Conservation (phyloP, 139 green algal species). For the Monoraphidium neglectum region DNA sequence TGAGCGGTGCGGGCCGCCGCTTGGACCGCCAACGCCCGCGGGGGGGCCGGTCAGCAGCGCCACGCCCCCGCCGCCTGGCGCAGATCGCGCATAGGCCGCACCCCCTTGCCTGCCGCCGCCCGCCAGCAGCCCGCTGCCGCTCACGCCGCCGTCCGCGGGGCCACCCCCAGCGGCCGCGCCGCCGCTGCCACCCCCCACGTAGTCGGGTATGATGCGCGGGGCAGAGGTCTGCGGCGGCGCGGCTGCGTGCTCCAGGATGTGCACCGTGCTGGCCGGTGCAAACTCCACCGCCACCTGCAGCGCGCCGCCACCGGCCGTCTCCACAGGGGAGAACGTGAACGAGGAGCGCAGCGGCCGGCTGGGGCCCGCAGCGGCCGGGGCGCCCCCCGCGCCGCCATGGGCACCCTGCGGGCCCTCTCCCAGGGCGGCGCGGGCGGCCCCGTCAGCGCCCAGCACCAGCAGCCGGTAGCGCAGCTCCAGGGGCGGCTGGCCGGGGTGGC, state of each 20-base stretch:
- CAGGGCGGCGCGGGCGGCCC: too few relatives aligned
- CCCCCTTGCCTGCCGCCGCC: too few relatives aligned
- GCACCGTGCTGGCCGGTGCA: too few relatives aligned
- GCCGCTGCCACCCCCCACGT: slow-evolving; percentile 15
- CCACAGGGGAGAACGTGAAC: slow-evolving; percentile 64
- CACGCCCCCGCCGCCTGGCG: not conserved
- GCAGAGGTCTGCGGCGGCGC: too few relatives aligned
- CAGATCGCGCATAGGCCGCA: slow-evolving; percentile 9
- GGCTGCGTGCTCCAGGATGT: too few relatives aligned
- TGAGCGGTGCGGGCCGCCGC: not conserved
- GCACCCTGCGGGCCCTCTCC: not conserved
- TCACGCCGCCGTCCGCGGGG: too few relatives aligned
- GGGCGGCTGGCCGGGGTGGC: too few relatives aligned
- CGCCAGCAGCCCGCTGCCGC: too few relatives aligned
- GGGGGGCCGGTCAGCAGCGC: not conserved
- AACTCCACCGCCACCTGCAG: too few relatives aligned
- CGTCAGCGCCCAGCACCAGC: not conserved
- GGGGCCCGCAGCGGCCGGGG: not conserved
- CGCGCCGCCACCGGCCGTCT: slow-evolving; percentile 39
- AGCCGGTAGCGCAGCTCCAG: not conserved
- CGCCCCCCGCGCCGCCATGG: too few relatives aligned
- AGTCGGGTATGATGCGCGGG: slow-evolving; percentile 51
- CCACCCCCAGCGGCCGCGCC: too few relatives aligned
- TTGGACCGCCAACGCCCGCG: not conserved
- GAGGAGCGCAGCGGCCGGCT: not conserved